A percentile compares a stretch with the other conserved stretches of the same genome.
Evolutionary conservation across 345 rosid genomes (phyloP).

Genomic region (Populus nigra): DNA sequence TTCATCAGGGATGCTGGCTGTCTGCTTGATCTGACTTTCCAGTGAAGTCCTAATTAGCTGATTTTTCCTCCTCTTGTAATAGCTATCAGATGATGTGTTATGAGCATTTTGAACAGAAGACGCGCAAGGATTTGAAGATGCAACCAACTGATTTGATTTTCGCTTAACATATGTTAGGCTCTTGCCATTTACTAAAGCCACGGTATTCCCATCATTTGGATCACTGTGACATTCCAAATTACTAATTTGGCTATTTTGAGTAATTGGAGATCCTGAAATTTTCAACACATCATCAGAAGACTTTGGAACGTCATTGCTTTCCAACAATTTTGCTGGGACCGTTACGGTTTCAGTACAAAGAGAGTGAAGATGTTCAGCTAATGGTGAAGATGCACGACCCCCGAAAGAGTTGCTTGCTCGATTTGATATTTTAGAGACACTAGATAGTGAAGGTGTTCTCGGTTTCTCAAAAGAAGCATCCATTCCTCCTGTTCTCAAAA

Average conservation of each 20-base stretch:
- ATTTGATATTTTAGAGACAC: slow-evolving; percentile 42
- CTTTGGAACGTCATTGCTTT: slow-evolving; percentile 37
- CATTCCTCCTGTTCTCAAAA: slow-evolving; percentile 33
- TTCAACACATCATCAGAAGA: slow-evolving; percentile 38
- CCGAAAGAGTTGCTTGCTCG: slow-evolving; percentile 28
- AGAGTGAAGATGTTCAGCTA: slow-evolving; percentile 40
- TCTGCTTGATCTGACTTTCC: slow-evolving; percentile 38
- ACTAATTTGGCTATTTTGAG: slow-evolving; percentile 39
- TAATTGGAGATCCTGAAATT: slow-evolving; percentile 34
- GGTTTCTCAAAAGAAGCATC: slow-evolving; percentile 51
- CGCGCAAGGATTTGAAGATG: slow-evolving; percentile 46
- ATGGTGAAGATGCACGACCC: slow-evolving; percentile 32
- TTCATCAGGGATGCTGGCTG: slow-evolving; percentile 31
- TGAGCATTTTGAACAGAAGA: slow-evolving; percentile 30
- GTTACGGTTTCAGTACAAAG: slow-evolving; percentile 38
- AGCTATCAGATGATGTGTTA: slow-evolving; percentile 53
- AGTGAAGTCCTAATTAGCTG: slow-evolving; percentile 74
- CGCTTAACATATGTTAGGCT: slow-evolving; percentile 57
- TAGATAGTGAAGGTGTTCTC: slow-evolving; percentile 47
- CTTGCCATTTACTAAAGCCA: not conserved
- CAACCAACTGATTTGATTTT: slow-evolving; percentile 83
- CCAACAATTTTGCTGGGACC: slow-evolving; percentile 39
- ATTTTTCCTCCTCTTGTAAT: slow-evolving; percentile 76
- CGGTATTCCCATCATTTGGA: slow-evolving; percentile 34
- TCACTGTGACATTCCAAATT: slow-evolving; percentile 39